Percentiles rank a stretch among this genome's conserved stretches.
These are phyloP conservation scores for Umbelopsis sp. DNA, from an alignment of 192 early-diverging fungal genomes.

Conservation along the genomic window DNA sequence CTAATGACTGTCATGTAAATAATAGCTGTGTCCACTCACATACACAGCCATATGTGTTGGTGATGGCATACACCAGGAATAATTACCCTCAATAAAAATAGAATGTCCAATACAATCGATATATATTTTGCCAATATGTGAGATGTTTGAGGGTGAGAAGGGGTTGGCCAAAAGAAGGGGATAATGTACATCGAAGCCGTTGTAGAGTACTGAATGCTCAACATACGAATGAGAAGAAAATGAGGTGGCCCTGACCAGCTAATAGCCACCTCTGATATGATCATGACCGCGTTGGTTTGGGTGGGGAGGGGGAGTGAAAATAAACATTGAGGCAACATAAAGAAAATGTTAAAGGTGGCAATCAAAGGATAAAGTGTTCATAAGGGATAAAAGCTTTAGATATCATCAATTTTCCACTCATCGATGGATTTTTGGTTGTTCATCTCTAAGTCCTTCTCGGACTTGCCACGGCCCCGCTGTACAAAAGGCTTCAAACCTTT, in stretches of 20 bases:
- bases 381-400: neutral
- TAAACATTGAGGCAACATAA: too few species aligned
- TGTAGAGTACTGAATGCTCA: neutral
- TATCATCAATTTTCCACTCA: constrained; percentile 31
- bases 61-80: constrained; percentile 12
- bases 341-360: too few species aligned
- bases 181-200: constrained; percentile 1
- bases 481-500: constrained; percentile 42
- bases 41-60: neutral
- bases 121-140: neutral
- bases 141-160: neutral
- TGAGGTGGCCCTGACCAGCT: constrained; percentile 4
- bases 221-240: neutral
- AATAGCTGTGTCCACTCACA: neutral
- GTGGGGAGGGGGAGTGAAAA: too few species aligned
- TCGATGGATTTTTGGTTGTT: constrained; percentile 6
- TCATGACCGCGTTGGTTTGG: too few species aligned
- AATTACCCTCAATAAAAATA: constrained; percentile 7
- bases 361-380: too few species aligned
- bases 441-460: constrained; percentile 23
- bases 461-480: constrained; percentile 30
- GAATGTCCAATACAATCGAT: neutral
- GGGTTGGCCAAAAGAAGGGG: neutral
- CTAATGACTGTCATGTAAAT: constrained; percentile 20
- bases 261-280: neutral